Percentiles rank a stretch among this genome's conserved stretches.
Evolutionary conservation across 176 grass and related monocot species (phyloP).

Genomic region (Rhynchospora tenuis): DNA sequence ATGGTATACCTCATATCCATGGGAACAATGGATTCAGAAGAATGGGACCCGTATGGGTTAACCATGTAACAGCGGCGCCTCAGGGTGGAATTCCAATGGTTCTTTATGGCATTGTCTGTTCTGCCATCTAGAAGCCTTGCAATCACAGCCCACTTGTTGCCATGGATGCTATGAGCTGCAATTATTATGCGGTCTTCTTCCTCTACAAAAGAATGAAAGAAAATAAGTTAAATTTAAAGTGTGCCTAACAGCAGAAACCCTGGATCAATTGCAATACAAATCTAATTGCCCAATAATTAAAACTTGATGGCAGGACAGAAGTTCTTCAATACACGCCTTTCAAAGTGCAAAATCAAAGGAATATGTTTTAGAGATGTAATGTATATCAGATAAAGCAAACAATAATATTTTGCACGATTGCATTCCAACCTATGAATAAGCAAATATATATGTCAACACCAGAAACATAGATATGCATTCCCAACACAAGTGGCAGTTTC

Average conservation of each 20-base stretch:
- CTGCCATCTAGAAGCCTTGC: constrained; percentile 81
- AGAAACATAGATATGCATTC: not conserved
- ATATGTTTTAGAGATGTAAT: not conserved
- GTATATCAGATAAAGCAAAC: not conserved
- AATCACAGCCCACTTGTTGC: constrained; percentile 91
- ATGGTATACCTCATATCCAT: not conserved
- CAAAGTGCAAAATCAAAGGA: not conserved
- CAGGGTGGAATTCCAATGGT: constrained; percentile 98
- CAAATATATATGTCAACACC: not conserved
- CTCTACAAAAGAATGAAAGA: constrained; percentile 40
- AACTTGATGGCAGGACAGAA: not conserved
- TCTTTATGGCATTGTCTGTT: constrained; percentile 98
- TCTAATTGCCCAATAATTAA: not conserved
- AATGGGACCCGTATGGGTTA: constrained; percentile 26
- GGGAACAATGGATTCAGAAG: not conserved
- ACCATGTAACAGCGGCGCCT: constrained; percentile 44
- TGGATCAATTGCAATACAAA: not conserved
- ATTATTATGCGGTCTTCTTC: constrained; percentile 94
- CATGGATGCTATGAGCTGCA: constrained; percentile 68
- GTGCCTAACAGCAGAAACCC: not conserved
- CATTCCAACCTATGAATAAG: not conserved
- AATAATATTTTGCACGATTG: not conserved
- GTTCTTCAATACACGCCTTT: not conserved
- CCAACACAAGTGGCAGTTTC: not conserved
- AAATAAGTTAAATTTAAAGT: constrained; percentile 16